These are phyloP conservation scores for Psidium friedrichsthalianum DNA, from an alignment of 345 rosid genomes.

Conservation along the genomic window DNA sequence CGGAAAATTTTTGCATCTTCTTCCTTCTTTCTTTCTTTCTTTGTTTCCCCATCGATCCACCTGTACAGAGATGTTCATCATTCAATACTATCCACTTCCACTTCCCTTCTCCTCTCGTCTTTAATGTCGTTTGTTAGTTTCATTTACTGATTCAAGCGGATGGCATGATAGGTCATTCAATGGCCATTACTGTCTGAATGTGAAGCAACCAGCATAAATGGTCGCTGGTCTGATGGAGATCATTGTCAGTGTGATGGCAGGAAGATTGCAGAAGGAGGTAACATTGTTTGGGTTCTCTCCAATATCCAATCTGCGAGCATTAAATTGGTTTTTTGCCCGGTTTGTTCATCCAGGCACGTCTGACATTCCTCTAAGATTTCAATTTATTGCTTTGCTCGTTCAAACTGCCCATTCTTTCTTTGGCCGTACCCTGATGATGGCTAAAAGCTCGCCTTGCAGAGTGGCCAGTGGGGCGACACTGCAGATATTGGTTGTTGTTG, in stretches of 20 bases:
- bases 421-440: neutral
- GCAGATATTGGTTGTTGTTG: neutral
- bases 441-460: neutral
- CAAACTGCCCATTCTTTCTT: neutral
- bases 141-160: neutral
- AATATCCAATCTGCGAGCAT: neutral
- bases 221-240: neutral
- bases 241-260: neutral
- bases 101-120: neutral
- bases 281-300: neutral
- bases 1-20: constrained; percentile 46
- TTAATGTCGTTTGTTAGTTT: neutral
- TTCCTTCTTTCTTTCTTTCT: neutral
- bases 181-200: neutral
- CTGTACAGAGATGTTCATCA: neutral
- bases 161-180: neutral
- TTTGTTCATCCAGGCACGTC: neutral
- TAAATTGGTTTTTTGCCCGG: neutral
- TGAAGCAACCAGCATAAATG: neutral
- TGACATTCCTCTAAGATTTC: neutral
- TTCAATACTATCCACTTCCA: neutral
- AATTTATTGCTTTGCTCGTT: neutral
- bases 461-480: neutral
- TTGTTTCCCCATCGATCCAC: neutral
- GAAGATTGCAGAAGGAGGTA: neutral